Evolutionary conservation across 192 early-diverging fungal species (phyloP), one percentile per base, ranked within the genome.

Genomic region (Phycomyces blakesleeanus): DNA sequence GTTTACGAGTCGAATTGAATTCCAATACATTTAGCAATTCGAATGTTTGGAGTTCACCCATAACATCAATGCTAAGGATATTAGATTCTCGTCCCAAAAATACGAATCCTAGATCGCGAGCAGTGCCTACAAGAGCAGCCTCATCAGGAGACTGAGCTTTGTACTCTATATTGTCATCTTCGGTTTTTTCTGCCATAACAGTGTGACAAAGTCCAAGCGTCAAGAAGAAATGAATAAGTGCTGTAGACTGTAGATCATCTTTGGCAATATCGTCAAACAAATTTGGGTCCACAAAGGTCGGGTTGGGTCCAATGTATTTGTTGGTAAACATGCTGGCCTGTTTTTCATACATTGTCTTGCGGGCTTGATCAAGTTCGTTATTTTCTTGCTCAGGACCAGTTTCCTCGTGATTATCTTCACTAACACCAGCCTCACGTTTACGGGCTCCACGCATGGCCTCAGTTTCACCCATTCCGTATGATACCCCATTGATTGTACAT

Each of bases 81-180:
- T 90, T 82, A n/a, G 82, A 78, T 41, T 86, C 85, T 39, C 94
- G 85, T 4, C 88, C 84, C 42, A 91, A 37, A 75, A 94, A 97
- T 0, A 79, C 78, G 66, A 94, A 94, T 0, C 94, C 94, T 8
- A 91, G 78, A 63, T 91, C 88, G 34, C 89, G 84, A 0, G 94
- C 94, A 1, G 93, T 89, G 5, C 87, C 75, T 1, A 98, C 93
- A 22, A 98, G 75, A 1, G 97, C 95, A 0, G 93, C 88, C 68
- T 98, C 97, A 66, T 98, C 97, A 5, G 97, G 97, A 9, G 89
- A 92, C 71, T 95, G 91, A 1, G 96, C 89, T 69, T 93, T 90
- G 82, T 96, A 98, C 24, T 86, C 85, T 34, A 97, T 79, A 14
- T 73, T 74, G 8, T 65, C 64, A 40, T 39, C 29, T 39, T 88